Conservation (phyloP, 139 green algal species). For the Micractinium conductrix region DNA sequence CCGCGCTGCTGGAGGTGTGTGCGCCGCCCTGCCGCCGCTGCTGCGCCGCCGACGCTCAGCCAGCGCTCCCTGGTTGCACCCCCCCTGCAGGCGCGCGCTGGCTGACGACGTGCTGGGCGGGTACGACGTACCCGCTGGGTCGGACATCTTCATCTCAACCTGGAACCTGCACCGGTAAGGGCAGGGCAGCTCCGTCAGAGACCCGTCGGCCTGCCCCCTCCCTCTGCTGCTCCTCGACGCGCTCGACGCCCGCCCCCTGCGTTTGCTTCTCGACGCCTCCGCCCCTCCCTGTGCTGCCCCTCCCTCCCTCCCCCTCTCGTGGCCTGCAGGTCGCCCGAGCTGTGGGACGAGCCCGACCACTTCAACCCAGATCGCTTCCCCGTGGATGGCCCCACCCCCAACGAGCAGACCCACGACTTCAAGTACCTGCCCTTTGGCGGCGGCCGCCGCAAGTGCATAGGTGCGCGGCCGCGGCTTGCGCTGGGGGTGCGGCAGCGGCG, state of each 20-base stretch:
- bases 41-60: no score
- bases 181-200: no score
- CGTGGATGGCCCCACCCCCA: conserved; percentile 72
- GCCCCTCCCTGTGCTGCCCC: neutral
- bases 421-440: conserved; percentile 90
- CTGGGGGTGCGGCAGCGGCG: neutral
- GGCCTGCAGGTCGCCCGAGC: conserved; percentile 46
- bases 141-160: conserved; percentile 90
- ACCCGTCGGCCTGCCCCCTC: no score
- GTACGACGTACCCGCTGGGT: conserved; percentile 58
- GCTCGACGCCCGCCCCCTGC: no score
- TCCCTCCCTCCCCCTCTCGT: neutral
- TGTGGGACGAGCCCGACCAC: conserved; percentile 76
- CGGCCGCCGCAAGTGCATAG: conserved; percentile 87
- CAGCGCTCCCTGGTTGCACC: neutral
- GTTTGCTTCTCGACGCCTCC: no score
- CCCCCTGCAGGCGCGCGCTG: conserved; percentile 21
- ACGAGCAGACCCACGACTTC: conserved; percentile 78
- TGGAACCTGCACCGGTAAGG: conserved; percentile 94
- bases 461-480: neutral
- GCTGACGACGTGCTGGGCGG: conserved; percentile 61
- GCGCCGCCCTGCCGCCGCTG: no score
- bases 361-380: conserved; percentile 85
- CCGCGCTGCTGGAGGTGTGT: no score
- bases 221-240: no score